Base-by-base conservation (phyloP, 768 basidiomycete species). In the Naematelia encephala region DNA sequence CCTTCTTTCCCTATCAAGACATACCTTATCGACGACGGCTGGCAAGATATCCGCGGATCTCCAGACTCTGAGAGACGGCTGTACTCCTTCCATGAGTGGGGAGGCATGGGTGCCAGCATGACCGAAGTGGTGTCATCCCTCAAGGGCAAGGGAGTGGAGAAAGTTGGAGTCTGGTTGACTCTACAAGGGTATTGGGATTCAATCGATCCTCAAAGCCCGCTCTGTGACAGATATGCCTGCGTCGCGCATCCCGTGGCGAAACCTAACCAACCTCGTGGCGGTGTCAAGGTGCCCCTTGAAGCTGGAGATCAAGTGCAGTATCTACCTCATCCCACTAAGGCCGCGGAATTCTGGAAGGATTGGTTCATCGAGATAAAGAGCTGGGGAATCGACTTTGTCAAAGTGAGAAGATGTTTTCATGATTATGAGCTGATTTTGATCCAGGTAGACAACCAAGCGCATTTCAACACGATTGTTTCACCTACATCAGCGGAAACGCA, bases 1-100 rank as follows among this genome's bases (percentile, higher is more conserved):
- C 63, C 59, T 0, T 10, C 23, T 23, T 29, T 64, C 22, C 68
- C 68, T 5, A 66, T 73, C 52, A 58, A 63, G 51, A 59, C 66
- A 0, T 68, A 62, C 64, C 51, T 73, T 23, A 68, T 73, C n/a
- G 71, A 73, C 52, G 71, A 70, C 56, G 71, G 71, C 13, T 73
- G 71, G 71, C 71, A 66, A 47, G 62, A 66, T 42, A 57, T 61
- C 21, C 29, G 47, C n/a, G 26, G 19, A 8, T 26, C 51, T 19
- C 54, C 58, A 8, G 55, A 47, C 2, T 25, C 16, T 13, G 45
- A 46, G 48, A 25, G 16, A 10, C 45, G 19, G n/a, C 53, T 64
- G 14, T 14, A 21, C 44, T 68, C 61, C 12, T 64, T 66, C 54
- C 27, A 51, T 12, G 23, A 49, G 2, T 66, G 28, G 54, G 34